Evolutionary conservation across 495 filamentous ascomycete genomes (phyloP).

Genomic region (Zalerion maritima): DNA sequence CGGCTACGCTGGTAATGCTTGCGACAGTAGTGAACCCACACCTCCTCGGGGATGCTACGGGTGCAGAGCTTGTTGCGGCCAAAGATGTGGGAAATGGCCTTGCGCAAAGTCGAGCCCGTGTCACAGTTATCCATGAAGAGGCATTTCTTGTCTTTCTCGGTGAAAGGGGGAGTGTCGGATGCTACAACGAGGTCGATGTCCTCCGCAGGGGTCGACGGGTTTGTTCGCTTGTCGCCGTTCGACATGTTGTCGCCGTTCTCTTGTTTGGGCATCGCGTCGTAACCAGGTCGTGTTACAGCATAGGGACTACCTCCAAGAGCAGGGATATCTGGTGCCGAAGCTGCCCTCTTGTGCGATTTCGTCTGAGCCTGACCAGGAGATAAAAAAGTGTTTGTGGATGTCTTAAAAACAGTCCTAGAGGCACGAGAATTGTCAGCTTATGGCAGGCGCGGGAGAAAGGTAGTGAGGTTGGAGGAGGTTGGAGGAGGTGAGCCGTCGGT

Average conservation of each 20-base stretch:
- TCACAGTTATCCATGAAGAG: slow-evolving; percentile 29
- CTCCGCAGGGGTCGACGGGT: no score
- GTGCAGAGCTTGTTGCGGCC: slow-evolving; percentile 78
- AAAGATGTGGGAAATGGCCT: slow-evolving; percentile 72
- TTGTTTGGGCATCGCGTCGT: no score
- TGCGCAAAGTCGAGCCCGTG: slow-evolving; percentile 42
- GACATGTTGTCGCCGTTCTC: no score
- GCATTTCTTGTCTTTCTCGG: slow-evolving; percentile 8
- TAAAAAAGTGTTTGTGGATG: no score
- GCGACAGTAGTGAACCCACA: slow-evolving; percentile 63
- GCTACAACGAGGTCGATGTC: background rate
- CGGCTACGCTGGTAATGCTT: slow-evolving; percentile 73
- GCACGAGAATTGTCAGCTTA: no score
- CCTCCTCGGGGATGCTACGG: slow-evolving; percentile 42
- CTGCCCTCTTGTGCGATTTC: slow-evolving; percentile 22
- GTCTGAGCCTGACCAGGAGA: no score
- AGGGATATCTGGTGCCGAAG: slow-evolving; percentile 22
- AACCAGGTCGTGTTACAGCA: no score
- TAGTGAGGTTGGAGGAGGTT: no score
- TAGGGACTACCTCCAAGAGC: slow-evolving; percentile 2
- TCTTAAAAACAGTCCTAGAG: no score
- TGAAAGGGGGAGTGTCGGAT: slow-evolving; percentile 3
- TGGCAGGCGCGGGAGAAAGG: no score
- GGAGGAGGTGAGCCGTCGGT: no score
- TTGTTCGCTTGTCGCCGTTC: no score